phyloP scores from a whole-genome alignment of 192 early-diverging fungal species.

The Gonapodya sp. region DNA sequence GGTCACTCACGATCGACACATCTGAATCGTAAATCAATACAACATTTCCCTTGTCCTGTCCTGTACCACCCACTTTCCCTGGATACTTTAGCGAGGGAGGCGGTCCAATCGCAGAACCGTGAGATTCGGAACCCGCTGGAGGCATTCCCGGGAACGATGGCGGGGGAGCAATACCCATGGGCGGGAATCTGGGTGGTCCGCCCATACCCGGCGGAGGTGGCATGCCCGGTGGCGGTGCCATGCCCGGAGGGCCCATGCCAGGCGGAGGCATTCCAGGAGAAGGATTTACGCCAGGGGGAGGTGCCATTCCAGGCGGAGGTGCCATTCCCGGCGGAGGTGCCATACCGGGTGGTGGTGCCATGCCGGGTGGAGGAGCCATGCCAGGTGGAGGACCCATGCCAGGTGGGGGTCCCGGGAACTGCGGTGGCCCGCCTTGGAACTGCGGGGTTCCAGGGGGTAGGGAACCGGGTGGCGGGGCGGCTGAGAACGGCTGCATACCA shows the following conservation, averaged over 20 bases:
- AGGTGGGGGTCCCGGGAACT: too few relatives aligned
- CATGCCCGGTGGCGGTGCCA: constrained; percentile 19
- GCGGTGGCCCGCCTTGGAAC: too few relatives aligned
- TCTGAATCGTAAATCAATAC: constrained; percentile 37
- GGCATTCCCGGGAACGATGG: constrained; percentile 14
- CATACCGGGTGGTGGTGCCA: constrained; percentile 31
- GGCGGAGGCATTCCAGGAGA: constrained; percentile 26
- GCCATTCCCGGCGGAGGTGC: constrained; percentile 36
- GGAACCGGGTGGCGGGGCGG: constrained; percentile 15
- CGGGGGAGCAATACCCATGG: not conserved
- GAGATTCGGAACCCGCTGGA: constrained; percentile 13
- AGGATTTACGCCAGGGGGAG: constrained; percentile 20
- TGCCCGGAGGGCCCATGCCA: constrained; percentile 22
- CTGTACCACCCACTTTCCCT: not conserved
- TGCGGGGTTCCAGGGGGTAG: too few relatives aligned
- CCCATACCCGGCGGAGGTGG: constrained; percentile 16
- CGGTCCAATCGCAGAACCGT: not conserved
- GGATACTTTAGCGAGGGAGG: not conserved
- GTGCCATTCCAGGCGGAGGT: constrained; percentile 33
- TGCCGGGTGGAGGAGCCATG: constrained; percentile 22
- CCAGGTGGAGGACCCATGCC: too few relatives aligned
- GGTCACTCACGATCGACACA: constrained; percentile 37
- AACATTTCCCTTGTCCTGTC: constrained; percentile 24
- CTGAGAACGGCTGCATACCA: constrained; percentile 19
- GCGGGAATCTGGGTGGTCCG: not conserved